These are phyloP conservation scores for Neurospora cerealis DNA, from an alignment of 495 filamentous ascomycete species.

Conservation along the genomic window DNA sequence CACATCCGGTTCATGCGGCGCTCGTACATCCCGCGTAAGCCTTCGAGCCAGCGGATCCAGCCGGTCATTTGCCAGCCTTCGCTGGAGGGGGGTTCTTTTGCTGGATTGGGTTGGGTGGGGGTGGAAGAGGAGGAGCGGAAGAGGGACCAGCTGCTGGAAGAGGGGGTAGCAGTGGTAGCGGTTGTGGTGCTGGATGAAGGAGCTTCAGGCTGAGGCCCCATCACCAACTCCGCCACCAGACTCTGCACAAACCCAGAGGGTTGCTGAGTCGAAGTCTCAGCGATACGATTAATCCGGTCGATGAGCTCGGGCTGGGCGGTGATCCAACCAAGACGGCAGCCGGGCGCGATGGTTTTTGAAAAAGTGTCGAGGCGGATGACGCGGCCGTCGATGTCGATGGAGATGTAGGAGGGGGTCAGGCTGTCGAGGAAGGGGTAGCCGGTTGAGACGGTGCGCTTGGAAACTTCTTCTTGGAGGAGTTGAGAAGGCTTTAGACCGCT, in stretches of 20 bases:
- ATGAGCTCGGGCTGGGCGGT: constrained; percentile 68
- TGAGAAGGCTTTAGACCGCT: neutral
- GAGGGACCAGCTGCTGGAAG: neutral
- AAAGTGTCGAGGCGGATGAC: constrained; percentile 79
- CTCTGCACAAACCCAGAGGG: constrained; percentile 83
- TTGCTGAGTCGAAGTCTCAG: constrained; percentile 64
- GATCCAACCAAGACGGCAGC: constrained; percentile 75
- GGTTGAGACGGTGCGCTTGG: constrained; percentile 42
- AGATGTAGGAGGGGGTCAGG: constrained; percentile 65
- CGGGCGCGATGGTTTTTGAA: constrained; percentile 73
- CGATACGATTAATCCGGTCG: constrained; percentile 61
- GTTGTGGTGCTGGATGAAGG: constrained; percentile 15
- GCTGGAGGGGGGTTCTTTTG: neutral
- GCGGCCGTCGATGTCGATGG: constrained; percentile 70
- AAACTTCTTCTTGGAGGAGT: neutral
- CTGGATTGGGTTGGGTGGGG: neutral
- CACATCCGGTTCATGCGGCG: constrained; percentile 72
- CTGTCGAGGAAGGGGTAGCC: constrained; percentile 74
- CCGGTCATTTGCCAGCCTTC: constrained; percentile 70
- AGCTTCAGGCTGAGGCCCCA: constrained; percentile 50
- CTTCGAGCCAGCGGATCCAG: constrained; percentile 83
- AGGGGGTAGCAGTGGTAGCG: constrained; percentile 17
- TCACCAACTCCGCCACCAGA: constrained; percentile 65
- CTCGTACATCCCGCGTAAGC: constrained; percentile 73
- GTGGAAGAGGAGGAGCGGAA: neutral